A percentile compares a stretch with the other conserved stretches of the same genome.
Conservation (phyloP, 345 rosid species). For the Ceriops tagal region DNA sequence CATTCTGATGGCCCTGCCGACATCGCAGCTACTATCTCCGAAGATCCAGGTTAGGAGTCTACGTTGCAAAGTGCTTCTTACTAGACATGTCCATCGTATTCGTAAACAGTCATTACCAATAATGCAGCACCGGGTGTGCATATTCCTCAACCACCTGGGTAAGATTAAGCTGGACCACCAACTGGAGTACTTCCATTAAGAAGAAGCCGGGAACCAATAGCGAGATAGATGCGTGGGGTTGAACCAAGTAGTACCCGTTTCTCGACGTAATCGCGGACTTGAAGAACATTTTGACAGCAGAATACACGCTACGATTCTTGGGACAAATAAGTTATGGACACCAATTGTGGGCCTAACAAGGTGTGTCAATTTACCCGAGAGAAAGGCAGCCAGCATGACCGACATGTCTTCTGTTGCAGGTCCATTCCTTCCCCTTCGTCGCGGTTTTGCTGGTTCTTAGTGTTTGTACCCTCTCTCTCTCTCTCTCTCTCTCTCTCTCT, state of each 20-base stretch:
- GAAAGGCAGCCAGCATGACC: constrained; percentile 23
- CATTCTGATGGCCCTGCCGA: too few relatives aligned
- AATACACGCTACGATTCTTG: constrained; percentile 3
- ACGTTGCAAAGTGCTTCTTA: neutral
- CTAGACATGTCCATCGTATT: constrained; percentile 7
- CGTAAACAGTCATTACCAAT: constrained; percentile 12
- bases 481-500: neutral
- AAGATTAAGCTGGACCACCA: constrained; percentile 22
- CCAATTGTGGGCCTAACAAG: constrained; percentile 9
- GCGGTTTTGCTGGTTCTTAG: constrained; percentile 17
- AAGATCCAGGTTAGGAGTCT: neutral
- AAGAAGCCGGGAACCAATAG: constrained; percentile 18
- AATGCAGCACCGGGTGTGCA: constrained; percentile 2
- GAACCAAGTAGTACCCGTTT: neutral
- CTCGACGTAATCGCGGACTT: neutral
- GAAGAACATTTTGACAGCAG: neutral
- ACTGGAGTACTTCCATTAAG: constrained; percentile 24
- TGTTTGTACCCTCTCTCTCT: constrained; percentile 19
- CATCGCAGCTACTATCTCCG: neutral
- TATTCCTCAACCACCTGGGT: neutral
- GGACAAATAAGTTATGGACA: constrained; percentile 14
- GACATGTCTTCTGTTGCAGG: constrained; percentile 22
- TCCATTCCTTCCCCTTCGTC: constrained; percentile 17
- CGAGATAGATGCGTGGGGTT: constrained; percentile 10
- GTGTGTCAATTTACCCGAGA: neutral